Percentiles rank a stretch among this genome's conserved stretches.
phyloP scores from a whole-genome alignment of 805 yeast species.

The Cyberlindnera samutprakarnensis region DNA sequence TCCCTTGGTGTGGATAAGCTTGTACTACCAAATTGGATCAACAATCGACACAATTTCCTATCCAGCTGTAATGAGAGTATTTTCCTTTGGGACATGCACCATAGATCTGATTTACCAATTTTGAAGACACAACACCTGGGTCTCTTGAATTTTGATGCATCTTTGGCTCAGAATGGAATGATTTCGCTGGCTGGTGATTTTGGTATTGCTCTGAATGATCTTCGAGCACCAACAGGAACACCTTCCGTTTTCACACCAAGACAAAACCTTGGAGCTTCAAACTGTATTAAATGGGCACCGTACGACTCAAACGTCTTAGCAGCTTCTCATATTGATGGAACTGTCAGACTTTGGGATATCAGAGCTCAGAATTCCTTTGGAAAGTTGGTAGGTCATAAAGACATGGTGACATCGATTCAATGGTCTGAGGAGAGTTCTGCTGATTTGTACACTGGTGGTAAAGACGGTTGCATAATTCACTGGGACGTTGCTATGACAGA shows the following conservation, averaged over 20 bases:
- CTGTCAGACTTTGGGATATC: constrained; percentile 69
- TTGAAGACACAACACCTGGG: constrained; percentile 46
- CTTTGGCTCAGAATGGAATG: constrained; percentile 39
- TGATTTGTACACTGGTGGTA: constrained; percentile 53
- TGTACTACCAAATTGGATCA: constrained; percentile 20
- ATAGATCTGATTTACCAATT: constrained; percentile 51
- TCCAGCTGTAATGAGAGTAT: constrained; percentile 62
- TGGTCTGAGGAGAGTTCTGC: constrained; percentile 47
- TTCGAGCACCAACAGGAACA: constrained; percentile 33
- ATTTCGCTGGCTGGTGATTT: constrained; percentile 60
- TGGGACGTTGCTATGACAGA: constrained; percentile 48
- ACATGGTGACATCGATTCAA: constrained; percentile 45
- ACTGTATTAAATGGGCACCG: constrained; percentile 56
- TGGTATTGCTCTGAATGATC: constrained; percentile 70
- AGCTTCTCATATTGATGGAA: constrained; percentile 50
- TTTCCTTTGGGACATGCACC: constrained; percentile 68
- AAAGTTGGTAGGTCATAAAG: constrained; percentile 47
- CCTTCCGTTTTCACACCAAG: constrained; percentile 39
- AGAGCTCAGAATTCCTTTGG: constrained; percentile 49
- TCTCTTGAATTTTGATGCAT: constrained; percentile 41
- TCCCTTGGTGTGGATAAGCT: constrained; percentile 13
- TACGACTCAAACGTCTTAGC: constrained; percentile 54
- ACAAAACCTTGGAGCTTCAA: constrained; percentile 26
- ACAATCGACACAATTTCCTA: constrained; percentile 29
- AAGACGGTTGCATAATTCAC: constrained; percentile 55